These are phyloP conservation scores for Picea engelmannii DNA, from an alignment of 83 land plant genomes.

Conservation along the genomic window DNA sequence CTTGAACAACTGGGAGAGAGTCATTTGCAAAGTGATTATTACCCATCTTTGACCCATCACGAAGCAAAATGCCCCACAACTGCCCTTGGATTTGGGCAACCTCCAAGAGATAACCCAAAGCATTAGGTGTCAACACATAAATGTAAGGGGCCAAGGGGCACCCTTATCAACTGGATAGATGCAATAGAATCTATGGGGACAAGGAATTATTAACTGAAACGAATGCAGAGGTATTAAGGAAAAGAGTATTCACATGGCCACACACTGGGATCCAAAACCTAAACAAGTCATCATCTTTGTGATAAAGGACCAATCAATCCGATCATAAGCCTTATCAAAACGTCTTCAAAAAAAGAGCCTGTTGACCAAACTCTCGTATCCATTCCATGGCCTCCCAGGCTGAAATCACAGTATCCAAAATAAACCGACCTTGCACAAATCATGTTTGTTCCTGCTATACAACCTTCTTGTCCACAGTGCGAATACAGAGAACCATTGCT, in stretches of 20 bases:
- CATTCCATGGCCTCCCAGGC: no score
- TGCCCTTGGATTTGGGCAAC: not conserved
- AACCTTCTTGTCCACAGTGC: no score
- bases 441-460: no score
- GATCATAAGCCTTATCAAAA: not conserved
- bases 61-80: not conserved
- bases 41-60: not conserved
- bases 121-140: not conserved
- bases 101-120: not conserved
- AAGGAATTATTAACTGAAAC: not conserved
- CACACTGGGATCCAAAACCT: not conserved
- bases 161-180: not conserved
- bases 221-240: not conserved
- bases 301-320: not conserved
- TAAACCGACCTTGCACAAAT: no score
- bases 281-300: not conserved
- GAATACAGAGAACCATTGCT: no score
- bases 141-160: not conserved
- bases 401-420: no score
- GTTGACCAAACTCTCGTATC: no score
- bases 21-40: not conserved
- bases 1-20: not conserved
- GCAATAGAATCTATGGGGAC: not conserved
- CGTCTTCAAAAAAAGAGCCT: no score
- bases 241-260: not conserved